phyloP scores from a whole-genome alignment of 1,284 basidiomycete genomes.

The Psilocybe mexicana region DNA sequence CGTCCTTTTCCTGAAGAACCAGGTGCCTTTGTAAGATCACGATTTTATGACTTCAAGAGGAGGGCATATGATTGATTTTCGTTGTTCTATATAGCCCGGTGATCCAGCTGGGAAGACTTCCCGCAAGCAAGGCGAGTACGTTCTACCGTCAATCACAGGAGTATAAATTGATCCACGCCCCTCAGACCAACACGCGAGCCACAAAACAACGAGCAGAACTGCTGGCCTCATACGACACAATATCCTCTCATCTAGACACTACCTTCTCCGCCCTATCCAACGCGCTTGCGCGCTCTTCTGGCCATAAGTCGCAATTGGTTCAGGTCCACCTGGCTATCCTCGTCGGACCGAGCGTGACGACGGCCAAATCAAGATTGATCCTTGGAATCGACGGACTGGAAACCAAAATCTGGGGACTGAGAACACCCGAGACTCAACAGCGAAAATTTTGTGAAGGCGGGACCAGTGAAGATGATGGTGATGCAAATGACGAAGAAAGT shows the following conservation, averaged over 20 bases:
- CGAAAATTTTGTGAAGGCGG: conserved; percentile 25
- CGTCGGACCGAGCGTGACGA: conserved; percentile 61
- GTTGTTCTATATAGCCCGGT: conserved; percentile 49
- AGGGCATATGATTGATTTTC: background rate
- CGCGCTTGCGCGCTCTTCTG: conserved; percentile 46
- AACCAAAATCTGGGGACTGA: conserved; percentile 52
- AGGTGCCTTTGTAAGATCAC: conserved; percentile 67
- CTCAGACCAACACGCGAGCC: conserved; percentile 45
- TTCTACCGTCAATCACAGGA: background rate
- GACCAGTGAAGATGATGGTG: conserved; percentile 25
- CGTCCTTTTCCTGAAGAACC: conserved; percentile 71
- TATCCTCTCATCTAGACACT: conserved; percentile 70
- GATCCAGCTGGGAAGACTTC: conserved; percentile 56
- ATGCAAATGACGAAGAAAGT: conserved; percentile 1
- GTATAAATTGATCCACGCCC: background rate
- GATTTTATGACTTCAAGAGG: background rate
- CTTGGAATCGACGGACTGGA: conserved; percentile 66
- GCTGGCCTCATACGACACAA: conserved; percentile 62
- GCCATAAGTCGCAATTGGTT: conserved; percentile 4
- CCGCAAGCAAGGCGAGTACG: conserved; percentile 36
- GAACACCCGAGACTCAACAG: conserved; percentile 4
- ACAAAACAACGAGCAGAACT: conserved; percentile 61
- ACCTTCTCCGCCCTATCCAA: conserved; percentile 72
- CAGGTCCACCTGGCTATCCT: conserved; percentile 58
- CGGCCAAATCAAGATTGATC: conserved; percentile 59